Evolutionary conservation across 1,139 yeast species (phyloP).

Genomic region (Suhomyces wounanorum): DNA sequence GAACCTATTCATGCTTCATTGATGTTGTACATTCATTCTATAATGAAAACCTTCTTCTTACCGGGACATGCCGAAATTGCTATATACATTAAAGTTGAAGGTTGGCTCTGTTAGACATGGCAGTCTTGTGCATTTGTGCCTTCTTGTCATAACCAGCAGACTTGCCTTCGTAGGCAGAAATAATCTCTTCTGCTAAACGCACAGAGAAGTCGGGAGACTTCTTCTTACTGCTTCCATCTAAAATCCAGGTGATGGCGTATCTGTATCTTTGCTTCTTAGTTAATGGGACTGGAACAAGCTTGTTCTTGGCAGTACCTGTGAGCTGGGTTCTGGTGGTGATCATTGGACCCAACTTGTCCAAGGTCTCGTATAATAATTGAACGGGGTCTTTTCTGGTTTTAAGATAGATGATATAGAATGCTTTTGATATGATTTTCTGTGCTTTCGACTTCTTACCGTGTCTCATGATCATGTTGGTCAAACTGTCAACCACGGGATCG

Average conservation of each 20-base stretch:
- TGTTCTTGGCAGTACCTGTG: constrained; percentile 84
- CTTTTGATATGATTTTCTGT: constrained; percentile 69
- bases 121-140: constrained; percentile 79
- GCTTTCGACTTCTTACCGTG: constrained; percentile 89
- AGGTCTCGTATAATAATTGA: constrained; percentile 65
- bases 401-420: constrained; percentile 77
- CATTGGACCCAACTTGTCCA: constrained; percentile 85
- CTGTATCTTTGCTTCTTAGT: constrained; percentile 81
- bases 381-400: constrained; percentile 78
- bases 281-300: constrained; percentile 79
- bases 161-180: constrained; percentile 75
- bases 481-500: constrained; percentile 74
- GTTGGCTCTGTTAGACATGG: constrained; percentile 80
- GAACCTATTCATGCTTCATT: neutral
- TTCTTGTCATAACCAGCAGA: constrained; percentile 85
- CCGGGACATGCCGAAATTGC: constrained; percentile 1
- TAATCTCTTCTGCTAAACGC: constrained; percentile 85
- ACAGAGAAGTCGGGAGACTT: constrained; percentile 82
- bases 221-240: constrained; percentile 80
- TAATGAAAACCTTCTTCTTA: neutral
- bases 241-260: constrained; percentile 86
- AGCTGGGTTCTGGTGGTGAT: constrained; percentile 76
- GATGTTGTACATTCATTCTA: neutral
- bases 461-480: constrained; percentile 88
- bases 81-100: constrained; percentile 40